Evolutionary conservation across 2,329 filamentous ascomycete species (phyloP), one percentile per base, ranked within the genome.

Genomic region (Berkeleyomyces rouxiae): DNA sequence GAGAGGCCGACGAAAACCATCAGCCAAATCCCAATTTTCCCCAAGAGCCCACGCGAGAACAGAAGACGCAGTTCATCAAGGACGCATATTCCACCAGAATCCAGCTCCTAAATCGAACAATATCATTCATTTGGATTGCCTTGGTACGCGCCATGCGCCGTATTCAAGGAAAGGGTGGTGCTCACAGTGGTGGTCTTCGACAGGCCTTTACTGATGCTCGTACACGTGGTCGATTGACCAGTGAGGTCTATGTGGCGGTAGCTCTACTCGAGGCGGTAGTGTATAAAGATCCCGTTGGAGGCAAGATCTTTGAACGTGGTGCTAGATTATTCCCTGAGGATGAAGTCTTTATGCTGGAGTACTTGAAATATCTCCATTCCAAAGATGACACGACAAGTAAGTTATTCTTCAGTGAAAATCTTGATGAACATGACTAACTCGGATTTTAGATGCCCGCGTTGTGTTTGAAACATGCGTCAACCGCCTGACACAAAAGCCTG

Each of bases 391-490:
- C 90, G 58, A 96, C 90, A 40, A 96, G 89, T 95, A 80, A 79
- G 88, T 13, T 36, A 13, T 23, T 13, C 33, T n/a, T 23, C 3
- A 13, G 6, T 7, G n/a, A 31, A 23, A 6, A 31, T 49, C 11
- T 55, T 55, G 3, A n/a, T 72, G 57, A 70, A 64, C 11, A 11
- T 62, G 11, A 40, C 10, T 65, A 53, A 63, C 64, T 53, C 3
- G 59, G 65, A 70, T 65, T 68, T 42, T 68, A 91, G 90, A 99
- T 79, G 93, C 93, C 42, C 84, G 93, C 67, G 91, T 93, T 7
- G 90, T 96, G 1, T 99, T 99, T 69, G 93, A 97, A 72, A 96
- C 91, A 13, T 90, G 91, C 13, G 88, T 96, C 65, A 88, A 87
- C 70, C 86, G 86, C 66, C 80, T 97, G 51, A 82, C 87, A 6